Conservation (phyloP, 2,329 filamentous ascomycete genomes). For the Cordyceps pruinosa region DNA sequence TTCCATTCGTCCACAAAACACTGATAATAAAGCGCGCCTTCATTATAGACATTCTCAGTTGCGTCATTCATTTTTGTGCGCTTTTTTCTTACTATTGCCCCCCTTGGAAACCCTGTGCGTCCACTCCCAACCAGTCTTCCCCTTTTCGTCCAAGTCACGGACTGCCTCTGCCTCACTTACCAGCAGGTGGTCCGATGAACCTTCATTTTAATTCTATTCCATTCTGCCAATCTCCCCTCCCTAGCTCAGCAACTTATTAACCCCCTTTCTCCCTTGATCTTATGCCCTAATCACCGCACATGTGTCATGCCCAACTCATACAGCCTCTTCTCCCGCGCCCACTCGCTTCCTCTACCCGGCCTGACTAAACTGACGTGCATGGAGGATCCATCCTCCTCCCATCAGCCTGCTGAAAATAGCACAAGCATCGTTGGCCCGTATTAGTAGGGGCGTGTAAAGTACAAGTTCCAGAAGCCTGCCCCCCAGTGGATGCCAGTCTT, state of each 20-base stretch:
- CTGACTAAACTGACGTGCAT: slow-evolving; percentile 12
- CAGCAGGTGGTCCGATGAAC: neutral
- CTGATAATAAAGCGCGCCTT: too few species aligned
- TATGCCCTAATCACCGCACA: neutral
- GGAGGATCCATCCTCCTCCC: neutral
- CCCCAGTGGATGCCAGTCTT: neutral
- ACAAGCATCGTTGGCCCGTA: neutral
- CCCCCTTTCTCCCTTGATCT: neutral
- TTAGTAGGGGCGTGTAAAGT: slow-evolving; percentile 3
- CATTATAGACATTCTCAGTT: neutral
- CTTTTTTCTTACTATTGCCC: neutral
- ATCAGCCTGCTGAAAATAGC: neutral
- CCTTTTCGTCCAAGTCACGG: neutral
- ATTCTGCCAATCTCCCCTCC: neutral
- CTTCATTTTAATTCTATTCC: neutral
- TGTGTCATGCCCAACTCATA: neutral
- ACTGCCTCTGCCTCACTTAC: neutral
- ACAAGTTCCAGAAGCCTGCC: neutral
- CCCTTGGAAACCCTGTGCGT: neutral
- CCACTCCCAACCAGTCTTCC: neutral
- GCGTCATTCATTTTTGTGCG: neutral
- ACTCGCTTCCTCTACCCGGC: neutral
- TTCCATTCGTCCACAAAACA: slow-evolving; percentile 2
- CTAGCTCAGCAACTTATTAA: neutral
- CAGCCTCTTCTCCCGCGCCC: neutral